These are phyloP conservation scores for Talaromyces borbonicus DNA, from an alignment of 495 filamentous ascomycete genomes.

Conservation along the genomic window DNA sequence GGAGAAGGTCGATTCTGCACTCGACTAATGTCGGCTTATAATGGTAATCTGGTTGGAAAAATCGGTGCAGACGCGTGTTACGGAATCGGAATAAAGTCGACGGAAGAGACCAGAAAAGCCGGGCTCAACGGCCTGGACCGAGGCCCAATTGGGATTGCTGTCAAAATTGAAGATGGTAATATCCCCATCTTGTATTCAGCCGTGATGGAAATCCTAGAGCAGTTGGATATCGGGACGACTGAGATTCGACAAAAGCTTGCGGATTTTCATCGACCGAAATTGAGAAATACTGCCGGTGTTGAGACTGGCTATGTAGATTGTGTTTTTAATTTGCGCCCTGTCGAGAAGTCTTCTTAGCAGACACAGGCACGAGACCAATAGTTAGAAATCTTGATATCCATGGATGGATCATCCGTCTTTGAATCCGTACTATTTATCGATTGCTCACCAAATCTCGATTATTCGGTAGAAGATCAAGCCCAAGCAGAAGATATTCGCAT, in stretches of 20 bases:
- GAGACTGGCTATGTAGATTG: conserved; percentile 20
- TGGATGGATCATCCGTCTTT: too few species aligned
- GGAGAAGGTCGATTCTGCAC: conserved; percentile 32
- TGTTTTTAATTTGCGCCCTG: conserved; percentile 12
- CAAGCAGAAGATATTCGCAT: too few species aligned
- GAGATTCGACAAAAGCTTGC: conserved; percentile 14
- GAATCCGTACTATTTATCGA: too few species aligned
- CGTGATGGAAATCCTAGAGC: conserved; percentile 27
- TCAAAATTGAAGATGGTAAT: conserved; percentile 35
- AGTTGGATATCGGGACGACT: conserved; percentile 20
- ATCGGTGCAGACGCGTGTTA: conserved; percentile 32
- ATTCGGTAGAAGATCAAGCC: too few species aligned
- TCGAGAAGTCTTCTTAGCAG: neutral
- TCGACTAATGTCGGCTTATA: conserved; percentile 20
- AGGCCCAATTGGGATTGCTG: conserved; percentile 29
- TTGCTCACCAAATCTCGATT: too few species aligned
- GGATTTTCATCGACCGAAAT: conserved; percentile 17
- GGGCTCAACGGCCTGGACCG: conserved; percentile 20
- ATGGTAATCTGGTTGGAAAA: conserved; percentile 24
- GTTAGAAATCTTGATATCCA: too few species aligned
- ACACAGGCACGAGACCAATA: neutral
- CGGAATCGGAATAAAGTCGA: conserved; percentile 21
- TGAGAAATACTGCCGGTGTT: conserved; percentile 26
- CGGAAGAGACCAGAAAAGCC: conserved; percentile 18
- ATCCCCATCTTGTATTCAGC: conserved; percentile 24